Percentiles rank a stretch among this genome's conserved stretches.
Conservation (phyloP, 1,284 basidiomycete genomes). For the Papiliotrema flavescens region DNA sequence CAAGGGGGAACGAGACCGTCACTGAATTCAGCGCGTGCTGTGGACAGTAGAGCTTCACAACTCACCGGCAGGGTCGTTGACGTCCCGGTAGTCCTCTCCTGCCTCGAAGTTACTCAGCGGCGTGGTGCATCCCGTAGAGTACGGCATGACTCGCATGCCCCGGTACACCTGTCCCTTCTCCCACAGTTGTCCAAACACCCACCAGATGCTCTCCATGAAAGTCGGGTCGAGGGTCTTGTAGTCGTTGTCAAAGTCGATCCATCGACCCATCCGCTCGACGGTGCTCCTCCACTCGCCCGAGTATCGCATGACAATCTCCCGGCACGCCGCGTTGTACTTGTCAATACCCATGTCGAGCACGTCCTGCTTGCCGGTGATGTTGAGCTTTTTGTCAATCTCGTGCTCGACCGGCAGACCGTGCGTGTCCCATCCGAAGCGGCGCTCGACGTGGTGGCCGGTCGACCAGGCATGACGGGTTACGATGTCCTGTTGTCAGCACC, state of each 20-base stretch:
- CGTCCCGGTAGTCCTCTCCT: constrained; percentile 86
- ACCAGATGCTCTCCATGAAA: constrained; percentile 99
- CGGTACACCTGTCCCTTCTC: constrained; percentile 93
- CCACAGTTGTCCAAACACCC: constrained; percentile 95
- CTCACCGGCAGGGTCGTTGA: constrained; percentile 86
- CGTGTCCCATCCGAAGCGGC: constrained; percentile 99
- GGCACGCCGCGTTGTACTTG: constrained; percentile 96
- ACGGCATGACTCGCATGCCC: constrained; percentile 95
- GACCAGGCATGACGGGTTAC: constrained; percentile 93
- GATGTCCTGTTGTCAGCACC: constrained; percentile 65
- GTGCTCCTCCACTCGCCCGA: constrained; percentile 88
- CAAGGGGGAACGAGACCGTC: constrained; percentile 87
- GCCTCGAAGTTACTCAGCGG: constrained; percentile 99
- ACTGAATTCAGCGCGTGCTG: constrained; percentile 49
- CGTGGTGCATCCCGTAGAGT: constrained; percentile 94
- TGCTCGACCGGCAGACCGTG: constrained; percentile 99
- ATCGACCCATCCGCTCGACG: constrained; percentile 96
- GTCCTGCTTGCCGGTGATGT: constrained; percentile 88
- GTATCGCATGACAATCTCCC: constrained; percentile 97
- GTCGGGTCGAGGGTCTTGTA: constrained; percentile 94
- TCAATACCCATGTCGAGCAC: constrained; percentile 95
- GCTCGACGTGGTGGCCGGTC: constrained; percentile 88
- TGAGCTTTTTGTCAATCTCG: constrained; percentile 97
- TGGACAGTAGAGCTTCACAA: constrained; percentile 4
- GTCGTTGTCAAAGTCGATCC: constrained; percentile 99